Percentiles rank a stretch among this genome's conserved stretches.
Evolutionary conservation across 2,329 filamentous ascomycete genomes (phyloP).

Genomic region (Onygenales sp.): DNA sequence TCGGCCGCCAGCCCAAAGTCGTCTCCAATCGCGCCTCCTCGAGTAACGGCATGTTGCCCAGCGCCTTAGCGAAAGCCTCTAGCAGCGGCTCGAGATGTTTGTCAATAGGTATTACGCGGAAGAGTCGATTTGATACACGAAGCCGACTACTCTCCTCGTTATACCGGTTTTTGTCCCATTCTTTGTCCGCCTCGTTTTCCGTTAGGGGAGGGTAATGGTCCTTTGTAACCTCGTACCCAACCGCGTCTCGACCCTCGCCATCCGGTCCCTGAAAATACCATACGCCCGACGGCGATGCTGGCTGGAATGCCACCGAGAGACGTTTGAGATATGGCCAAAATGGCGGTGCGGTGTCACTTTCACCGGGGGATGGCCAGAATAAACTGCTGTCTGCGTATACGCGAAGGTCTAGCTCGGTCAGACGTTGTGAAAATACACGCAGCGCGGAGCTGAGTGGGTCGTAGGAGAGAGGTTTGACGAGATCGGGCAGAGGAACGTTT

Average conservation of each 20-base stretch:
- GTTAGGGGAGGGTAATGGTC: constrained; percentile 3
- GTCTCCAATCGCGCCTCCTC: constrained; percentile 2
- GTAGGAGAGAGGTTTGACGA: constrained; percentile 2
- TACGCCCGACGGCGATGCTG: constrained; percentile 3
- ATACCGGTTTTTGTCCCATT: constrained; percentile 1
- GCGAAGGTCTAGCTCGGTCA: background rate
- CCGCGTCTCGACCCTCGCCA: constrained; percentile 1
- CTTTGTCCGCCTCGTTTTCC: constrained; percentile 2
- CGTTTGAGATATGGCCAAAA: background rate
- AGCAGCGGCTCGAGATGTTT: constrained; percentile 6
- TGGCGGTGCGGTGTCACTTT: too few relatives aligned
- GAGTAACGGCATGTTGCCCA: constrained; percentile 6
- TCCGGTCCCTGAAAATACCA: constrained; percentile 6
- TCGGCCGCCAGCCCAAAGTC: background rate
- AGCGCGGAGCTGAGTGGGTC: constrained; percentile 6
- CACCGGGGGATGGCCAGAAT: too few relatives aligned
- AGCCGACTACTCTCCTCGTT: background rate
- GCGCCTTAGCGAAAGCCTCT: constrained; percentile 6
- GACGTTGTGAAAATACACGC: constrained; percentile 3
- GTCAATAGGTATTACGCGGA: constrained; percentile 5
- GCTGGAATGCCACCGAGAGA: constrained; percentile 4
- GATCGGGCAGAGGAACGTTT: background rate
- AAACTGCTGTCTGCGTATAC: too few relatives aligned
- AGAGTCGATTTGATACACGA: background rate
- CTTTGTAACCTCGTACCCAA: constrained; percentile 2